These are phyloP conservation scores for Fragosphaeria purpurea DNA, from an alignment of 2,329 filamentous ascomycete genomes.

Conservation along the genomic window DNA sequence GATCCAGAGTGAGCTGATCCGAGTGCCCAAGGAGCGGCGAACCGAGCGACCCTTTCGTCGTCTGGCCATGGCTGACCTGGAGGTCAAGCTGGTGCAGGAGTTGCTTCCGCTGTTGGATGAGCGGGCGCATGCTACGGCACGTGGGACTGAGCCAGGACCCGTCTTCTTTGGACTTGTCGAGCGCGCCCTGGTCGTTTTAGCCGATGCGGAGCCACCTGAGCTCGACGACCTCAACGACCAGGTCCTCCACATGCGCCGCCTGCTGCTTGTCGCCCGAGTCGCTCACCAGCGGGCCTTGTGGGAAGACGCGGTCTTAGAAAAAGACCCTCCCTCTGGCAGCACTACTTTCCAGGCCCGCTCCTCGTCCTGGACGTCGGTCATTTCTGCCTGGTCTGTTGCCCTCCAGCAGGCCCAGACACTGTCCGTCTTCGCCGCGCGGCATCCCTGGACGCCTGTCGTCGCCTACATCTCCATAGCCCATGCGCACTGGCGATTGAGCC, in stretches of 20 bases:
- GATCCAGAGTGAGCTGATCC: slow-evolving; percentile 15
- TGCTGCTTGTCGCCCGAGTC: slow-evolving; percentile 18
- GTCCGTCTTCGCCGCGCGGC: slow-evolving; percentile 14
- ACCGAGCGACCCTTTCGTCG: slow-evolving; percentile 17
- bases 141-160: no score
- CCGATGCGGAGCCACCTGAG: slow-evolving; percentile 13
- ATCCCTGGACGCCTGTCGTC: slow-evolving; percentile 18
- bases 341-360: no score
- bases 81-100: slow-evolving; percentile 9
- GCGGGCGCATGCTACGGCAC: no score
- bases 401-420: slow-evolving; percentile 15
- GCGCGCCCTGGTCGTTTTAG: slow-evolving; percentile 10
- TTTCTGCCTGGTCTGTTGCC: slow-evolving; percentile 13
- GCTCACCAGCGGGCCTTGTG: slow-evolving; percentile 9
- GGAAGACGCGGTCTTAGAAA: no score
- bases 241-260: slow-evolving; percentile 20
- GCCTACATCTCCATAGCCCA: slow-evolving; percentile 21
- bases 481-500: slow-evolving; percentile 13
- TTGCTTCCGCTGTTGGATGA: no score
- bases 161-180: slow-evolving; percentile 8
- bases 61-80: slow-evolving; percentile 16
- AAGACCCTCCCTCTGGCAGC: no score
- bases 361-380: no score
- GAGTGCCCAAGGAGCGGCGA: slow-evolving; percentile 4
- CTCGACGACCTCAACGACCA: slow-evolving; percentile 23